Evolutionary conservation across 441 rosid species (phyloP), one percentile per base, ranked within the genome.

Genomic region (Brassica hybrid): DNA sequence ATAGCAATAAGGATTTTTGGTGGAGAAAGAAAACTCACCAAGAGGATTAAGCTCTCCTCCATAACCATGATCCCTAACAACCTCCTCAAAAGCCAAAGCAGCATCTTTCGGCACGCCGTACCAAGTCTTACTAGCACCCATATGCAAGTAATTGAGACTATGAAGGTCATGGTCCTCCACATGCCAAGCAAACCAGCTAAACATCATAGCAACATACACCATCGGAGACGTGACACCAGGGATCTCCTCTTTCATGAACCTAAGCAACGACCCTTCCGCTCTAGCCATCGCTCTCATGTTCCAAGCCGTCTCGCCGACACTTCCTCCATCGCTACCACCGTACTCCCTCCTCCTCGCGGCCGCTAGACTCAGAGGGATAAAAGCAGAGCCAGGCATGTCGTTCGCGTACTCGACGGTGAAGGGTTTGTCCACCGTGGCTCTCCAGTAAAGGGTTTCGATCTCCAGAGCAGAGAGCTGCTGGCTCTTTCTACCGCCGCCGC

Each of bases 141-240:
- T 86, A 83, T 96, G 98, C 94, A 96, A 73, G 84, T 94, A 96
- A 87, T 94, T 96, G 82, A 96, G 89, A 89, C 99, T 96, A 71
- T 96, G 98, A 76, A 96, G 88, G 73, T 94, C 97, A 74, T 96
- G 98, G 78, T 96, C 99, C 83, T 96, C 98, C 2, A 90, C 97
- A 74, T 96, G 99, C 99, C 98, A 96, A 85, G 98, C 99, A 69
- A 96, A 96, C 99, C 97, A 96, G 81, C 99, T 96, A 77, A 96
- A 96, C 91, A 94, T 77, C 98, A 96, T 96, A 27, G 98, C 98
- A 48, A 96, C 36, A 77, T 96, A 96, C 45, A 96, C 90, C 99
- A 96, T 96, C 0, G 98, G 97, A 7, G 99, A 96, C 63, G 99
- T 96, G 41, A 94, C 99, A 30, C 98, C 98, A 2, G 94, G 98